These are phyloP conservation scores for Sporothrix protearum DNA, from an alignment of 2,329 filamentous ascomycete species.

Conservation along the genomic window DNA sequence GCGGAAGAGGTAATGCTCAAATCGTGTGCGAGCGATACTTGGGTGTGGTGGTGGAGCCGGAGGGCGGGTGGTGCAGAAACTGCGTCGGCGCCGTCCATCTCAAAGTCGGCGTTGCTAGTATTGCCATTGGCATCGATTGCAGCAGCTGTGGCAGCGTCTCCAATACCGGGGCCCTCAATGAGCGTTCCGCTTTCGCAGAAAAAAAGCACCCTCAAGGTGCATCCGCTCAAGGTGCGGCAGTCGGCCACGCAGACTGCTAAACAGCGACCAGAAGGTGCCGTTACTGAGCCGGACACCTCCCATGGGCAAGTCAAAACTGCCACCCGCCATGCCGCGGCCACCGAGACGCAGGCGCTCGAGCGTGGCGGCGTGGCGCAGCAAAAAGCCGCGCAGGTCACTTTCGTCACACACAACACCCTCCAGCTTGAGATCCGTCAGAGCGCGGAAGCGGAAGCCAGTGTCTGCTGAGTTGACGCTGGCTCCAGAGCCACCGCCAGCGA, in stretches of 20 bases:
- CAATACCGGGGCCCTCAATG: not conserved
- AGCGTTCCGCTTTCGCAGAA: constrained; percentile 36
- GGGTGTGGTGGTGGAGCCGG: not conserved
- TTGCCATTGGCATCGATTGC: not conserved
- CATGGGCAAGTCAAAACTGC: constrained; percentile 31
- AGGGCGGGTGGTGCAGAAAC: not conserved
- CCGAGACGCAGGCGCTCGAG: constrained; percentile 45
- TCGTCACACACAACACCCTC: constrained; percentile 45
- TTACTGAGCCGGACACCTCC: constrained; percentile 46
- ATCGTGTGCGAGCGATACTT: constrained; percentile 15
- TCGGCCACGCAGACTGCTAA: constrained; percentile 39
- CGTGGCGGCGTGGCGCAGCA: constrained; percentile 40
- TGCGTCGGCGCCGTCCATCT: not conserved
- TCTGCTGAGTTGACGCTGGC: not conserved
- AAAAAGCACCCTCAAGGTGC: constrained; percentile 46
- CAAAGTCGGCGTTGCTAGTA: not conserved
- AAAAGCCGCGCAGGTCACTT: constrained; percentile 42
- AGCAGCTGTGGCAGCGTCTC: not conserved
- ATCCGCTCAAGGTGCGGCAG: constrained; percentile 42
- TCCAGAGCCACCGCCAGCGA: not conserved
- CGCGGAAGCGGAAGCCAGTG: constrained; percentile 37
- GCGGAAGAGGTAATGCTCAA: constrained; percentile 44
- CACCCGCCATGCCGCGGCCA: constrained; percentile 41
- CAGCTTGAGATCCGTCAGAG: constrained; percentile 43
- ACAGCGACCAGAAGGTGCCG: constrained; percentile 45